Percentiles rank a stretch among this genome's conserved stretches.
These are phyloP conservation scores for Chiua virens DNA, from an alignment of 768 basidiomycete genomes.

Conservation along the genomic window DNA sequence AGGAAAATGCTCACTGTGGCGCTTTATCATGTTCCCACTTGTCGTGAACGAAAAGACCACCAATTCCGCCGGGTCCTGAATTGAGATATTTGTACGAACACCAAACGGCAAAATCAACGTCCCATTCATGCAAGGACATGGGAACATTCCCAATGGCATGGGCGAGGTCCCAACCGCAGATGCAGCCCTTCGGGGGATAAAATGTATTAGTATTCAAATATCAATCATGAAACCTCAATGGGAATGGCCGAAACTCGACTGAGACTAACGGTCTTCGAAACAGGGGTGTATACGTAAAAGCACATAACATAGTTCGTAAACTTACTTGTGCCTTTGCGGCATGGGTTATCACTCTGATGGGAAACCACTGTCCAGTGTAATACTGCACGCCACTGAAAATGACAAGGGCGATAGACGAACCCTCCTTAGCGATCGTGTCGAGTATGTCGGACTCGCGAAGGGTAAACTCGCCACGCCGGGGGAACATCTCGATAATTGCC, in stretches of 20 bases:
- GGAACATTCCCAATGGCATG: slow-evolving; percentile 96
- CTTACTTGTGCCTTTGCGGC: slow-evolving; percentile 81
- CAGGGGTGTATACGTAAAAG: slow-evolving; percentile 27
- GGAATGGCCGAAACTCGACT: slow-evolving; percentile 6
- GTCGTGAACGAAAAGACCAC: slow-evolving; percentile 87
- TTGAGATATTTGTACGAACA: slow-evolving; percentile 99
- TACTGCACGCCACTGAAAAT: slow-evolving; percentile 95
- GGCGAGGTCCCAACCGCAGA: slow-evolving; percentile 96
- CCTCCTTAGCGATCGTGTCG: slow-evolving; percentile 66
- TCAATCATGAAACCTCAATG: slow-evolving; percentile 8
- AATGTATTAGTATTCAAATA: slow-evolving; percentile 14
- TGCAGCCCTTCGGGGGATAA: slow-evolving; percentile 65
- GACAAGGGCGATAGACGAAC: slow-evolving; percentile 80
- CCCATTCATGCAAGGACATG: slow-evolving; percentile 86
- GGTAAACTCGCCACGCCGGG: slow-evolving; percentile 79
- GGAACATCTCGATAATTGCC: slow-evolving; percentile 75
- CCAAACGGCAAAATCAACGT: slow-evolving; percentile 97
- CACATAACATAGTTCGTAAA: slow-evolving; percentile 20
- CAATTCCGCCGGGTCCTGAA: slow-evolving; percentile 95
- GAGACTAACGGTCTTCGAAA: slow-evolving; percentile 6
- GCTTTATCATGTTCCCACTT: slow-evolving; percentile 65
- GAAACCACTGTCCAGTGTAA: slow-evolving; percentile 95
- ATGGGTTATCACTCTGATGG: slow-evolving; percentile 78
- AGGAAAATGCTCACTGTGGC: slow-evolving; percentile 55
- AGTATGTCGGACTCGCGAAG: slow-evolving; percentile 91